These are phyloP conservation scores for Cercophora newfieldiana DNA, from an alignment of 495 filamentous ascomycete species.

Conservation along the genomic window DNA sequence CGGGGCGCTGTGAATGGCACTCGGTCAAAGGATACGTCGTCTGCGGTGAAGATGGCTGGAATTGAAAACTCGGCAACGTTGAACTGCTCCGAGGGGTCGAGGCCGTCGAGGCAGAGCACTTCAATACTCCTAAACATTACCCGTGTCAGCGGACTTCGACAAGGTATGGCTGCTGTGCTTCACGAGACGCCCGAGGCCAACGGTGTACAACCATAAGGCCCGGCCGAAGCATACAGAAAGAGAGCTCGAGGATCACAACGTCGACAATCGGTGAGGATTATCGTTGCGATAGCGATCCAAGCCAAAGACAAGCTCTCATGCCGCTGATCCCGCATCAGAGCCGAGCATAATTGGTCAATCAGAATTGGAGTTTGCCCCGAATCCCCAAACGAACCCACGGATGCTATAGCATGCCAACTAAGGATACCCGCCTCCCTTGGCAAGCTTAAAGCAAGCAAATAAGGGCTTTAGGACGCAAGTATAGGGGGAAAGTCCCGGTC, in stretches of 20 bases:
- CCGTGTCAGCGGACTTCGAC: constrained; percentile 1
- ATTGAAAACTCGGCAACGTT: neutral
- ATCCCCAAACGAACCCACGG: neutral
- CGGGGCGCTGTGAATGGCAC: neutral
- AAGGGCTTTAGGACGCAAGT: constrained; percentile 8
- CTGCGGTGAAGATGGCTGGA: neutral
- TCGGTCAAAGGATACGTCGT: neutral
- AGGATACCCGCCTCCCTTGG: constrained; percentile 9
- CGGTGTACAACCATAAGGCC: neutral
- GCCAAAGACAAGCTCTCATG: constrained; percentile 6
- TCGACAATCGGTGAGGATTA: constrained; percentile 2
- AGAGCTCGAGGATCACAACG: neutral
- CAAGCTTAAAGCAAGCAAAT: constrained; percentile 14
- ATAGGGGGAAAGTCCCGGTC: constrained; percentile 25
- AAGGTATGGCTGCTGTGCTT: constrained; percentile 5
- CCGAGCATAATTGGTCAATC: constrained; percentile 18
- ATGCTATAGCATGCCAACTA: constrained; percentile 27
- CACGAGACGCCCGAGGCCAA: constrained; percentile 7
- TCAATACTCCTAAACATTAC: neutral
- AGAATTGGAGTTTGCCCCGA: constrained; percentile 4
- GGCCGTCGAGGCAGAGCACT: neutral
- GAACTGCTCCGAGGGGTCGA: neutral
- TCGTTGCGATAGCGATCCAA: neutral
- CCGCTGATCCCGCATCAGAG: constrained; percentile 1
- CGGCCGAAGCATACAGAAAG: neutral